Evolutionary conservation across 1,139 yeast species (phyloP).

Genomic region (Protomyces macrosporus): DNA sequence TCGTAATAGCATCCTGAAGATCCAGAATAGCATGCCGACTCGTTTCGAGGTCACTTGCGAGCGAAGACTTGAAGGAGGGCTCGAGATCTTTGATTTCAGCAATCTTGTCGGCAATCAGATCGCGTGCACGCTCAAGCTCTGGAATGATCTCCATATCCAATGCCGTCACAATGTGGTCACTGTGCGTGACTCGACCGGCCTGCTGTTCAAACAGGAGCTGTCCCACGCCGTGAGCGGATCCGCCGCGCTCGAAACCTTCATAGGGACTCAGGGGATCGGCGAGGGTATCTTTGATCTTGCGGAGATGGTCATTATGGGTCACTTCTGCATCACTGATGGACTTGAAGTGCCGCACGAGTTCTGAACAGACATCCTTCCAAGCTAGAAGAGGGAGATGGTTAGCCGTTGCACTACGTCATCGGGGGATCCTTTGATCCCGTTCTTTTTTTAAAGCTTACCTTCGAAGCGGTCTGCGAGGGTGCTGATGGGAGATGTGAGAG

Average conservation of each 20-base stretch:
- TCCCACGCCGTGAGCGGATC: conserved; percentile 16
- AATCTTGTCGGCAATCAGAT: conserved; percentile 75
- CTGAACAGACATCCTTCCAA: conserved; percentile 10
- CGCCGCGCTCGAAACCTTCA: conserved; percentile 15
- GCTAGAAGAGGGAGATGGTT: not conserved
- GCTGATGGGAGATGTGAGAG: conserved; percentile 5
- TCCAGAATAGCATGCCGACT: conserved; percentile 40
- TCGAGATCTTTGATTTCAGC: conserved; percentile 78
- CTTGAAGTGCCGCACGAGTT: not conserved
- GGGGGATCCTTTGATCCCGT: not conserved
- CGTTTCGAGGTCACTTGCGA: conserved; percentile 60
- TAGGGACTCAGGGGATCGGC: conserved; percentile 12
- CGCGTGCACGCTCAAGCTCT: conserved; percentile 74
- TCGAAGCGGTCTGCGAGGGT: conserved; percentile 9
- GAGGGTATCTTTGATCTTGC: conserved; percentile 12
- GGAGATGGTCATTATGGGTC: conserved; percentile 9
- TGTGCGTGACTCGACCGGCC: conserved; percentile 15
- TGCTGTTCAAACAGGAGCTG: conserved; percentile 7
- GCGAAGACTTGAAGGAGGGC: conserved; percentile 74
- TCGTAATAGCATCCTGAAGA: conserved; percentile 33
- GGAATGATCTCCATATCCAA: conserved; percentile 66
- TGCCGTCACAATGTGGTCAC: conserved; percentile 46
- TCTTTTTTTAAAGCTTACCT: not conserved
- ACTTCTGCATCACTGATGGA: conserved; percentile 18
- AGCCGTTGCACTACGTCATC: not conserved